These are phyloP conservation scores for Hemerocallis citrina DNA, from an alignment of 106 monocot species.

Conservation along the genomic window DNA sequence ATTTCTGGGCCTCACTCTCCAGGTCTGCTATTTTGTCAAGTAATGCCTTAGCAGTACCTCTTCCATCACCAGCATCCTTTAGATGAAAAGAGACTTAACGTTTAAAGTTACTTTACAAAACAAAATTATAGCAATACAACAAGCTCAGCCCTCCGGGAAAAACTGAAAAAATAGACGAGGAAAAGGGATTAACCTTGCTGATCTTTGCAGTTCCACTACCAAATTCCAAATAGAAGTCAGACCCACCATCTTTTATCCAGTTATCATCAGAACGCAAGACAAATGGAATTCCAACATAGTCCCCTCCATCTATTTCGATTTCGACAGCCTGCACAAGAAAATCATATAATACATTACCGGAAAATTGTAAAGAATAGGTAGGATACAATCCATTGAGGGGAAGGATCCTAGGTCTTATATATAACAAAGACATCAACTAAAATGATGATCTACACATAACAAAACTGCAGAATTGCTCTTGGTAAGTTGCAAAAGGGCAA, in stretches of 20 bases:
- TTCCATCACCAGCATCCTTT: conserved; percentile 77
- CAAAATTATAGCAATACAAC: neutral
- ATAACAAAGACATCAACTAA: neutral
- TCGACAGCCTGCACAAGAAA: conserved; percentile 49
- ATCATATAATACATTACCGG: conserved; percentile 3
- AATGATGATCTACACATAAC: neutral
- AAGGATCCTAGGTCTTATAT: neutral
- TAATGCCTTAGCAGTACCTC: conserved; percentile 68
- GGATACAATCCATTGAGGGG: neutral
- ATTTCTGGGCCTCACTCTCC: conserved; percentile 82
- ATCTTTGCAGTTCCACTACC: conserved; percentile 15
- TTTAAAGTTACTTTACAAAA: neutral
- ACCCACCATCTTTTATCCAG: conserved; percentile 88
- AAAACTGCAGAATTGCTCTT: neutral
- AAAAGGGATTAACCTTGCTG: conserved; percentile 26
- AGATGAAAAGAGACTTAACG: conserved; percentile 7
- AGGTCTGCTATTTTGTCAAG: conserved; percentile 66
- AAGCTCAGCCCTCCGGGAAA: neutral
- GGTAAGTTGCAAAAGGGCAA: conserved; percentile 1
- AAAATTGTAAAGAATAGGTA: neutral
- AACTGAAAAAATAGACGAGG: neutral
- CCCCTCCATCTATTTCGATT: conserved; percentile 48
- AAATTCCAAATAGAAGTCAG: conserved; percentile 80
- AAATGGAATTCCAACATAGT: conserved; percentile 75
- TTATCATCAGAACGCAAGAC: conserved; percentile 49